phyloP scores from a whole-genome alignment of 495 filamentous ascomycete genomes.

The Geoglossum glabrum region DNA sequence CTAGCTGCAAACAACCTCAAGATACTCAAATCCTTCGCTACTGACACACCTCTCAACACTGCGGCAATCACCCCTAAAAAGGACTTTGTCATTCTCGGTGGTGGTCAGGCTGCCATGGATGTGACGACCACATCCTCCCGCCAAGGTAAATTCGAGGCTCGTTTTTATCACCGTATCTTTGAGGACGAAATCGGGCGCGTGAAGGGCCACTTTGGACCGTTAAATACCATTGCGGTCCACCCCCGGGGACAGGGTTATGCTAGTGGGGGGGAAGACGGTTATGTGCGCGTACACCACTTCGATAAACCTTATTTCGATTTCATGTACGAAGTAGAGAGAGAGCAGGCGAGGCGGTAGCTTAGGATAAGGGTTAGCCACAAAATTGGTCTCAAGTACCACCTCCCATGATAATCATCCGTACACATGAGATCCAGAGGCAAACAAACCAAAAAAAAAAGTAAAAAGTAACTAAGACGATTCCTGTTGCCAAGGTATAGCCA shows the following conservation, averaged over 20 bases:
- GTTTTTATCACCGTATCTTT: slow-evolving; percentile 98
- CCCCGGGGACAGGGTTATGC: slow-evolving; percentile 80
- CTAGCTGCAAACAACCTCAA: slow-evolving; percentile 65
- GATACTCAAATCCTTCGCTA: slow-evolving; percentile 72
- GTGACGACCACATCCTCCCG: slow-evolving; percentile 87
- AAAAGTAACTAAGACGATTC: no score
- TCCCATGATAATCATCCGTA: no score
- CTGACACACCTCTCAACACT: slow-evolving; percentile 94
- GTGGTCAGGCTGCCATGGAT: slow-evolving; percentile 96
- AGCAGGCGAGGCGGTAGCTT: slow-evolving; percentile 9
- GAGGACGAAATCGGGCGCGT: slow-evolving; percentile 97
- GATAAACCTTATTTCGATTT: slow-evolving; percentile 98
- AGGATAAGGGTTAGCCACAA: background rate
- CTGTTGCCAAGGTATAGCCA: no score
- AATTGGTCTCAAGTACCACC: no score
- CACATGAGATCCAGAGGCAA: no score
- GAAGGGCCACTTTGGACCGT: slow-evolving; percentile 86
- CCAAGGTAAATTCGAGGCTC: slow-evolving; percentile 95
- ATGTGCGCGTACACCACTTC: slow-evolving; percentile 95
- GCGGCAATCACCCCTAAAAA: slow-evolving; percentile 85
- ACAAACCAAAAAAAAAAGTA: no score
- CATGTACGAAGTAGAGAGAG: slow-evolving; percentile 89
- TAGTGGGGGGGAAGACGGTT: slow-evolving; percentile 91
- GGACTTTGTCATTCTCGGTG: slow-evolving; percentile 90
- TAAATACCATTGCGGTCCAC: slow-evolving; percentile 78